These are phyloP conservation scores for Aureobasidium melanogenum DNA, from an alignment of 2,329 filamentous ascomycete genomes.

Conservation along the genomic window DNA sequence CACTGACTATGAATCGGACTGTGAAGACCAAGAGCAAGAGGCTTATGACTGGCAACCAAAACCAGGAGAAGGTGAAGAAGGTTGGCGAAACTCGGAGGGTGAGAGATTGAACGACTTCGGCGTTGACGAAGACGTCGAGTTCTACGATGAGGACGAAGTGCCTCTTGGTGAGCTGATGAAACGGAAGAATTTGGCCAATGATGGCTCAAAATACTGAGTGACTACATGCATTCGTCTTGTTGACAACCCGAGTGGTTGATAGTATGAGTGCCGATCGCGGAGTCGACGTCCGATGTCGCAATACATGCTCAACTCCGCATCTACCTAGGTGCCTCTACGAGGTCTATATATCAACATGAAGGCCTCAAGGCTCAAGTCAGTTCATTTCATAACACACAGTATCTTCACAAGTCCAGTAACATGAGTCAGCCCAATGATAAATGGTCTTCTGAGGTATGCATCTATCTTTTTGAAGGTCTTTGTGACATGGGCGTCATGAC, in stretches of 20 bases:
- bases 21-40: constrained; percentile 28
- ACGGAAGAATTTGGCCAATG: constrained; percentile 34
- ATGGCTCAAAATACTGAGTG: background rate
- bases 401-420: background rate
- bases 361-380: no score
- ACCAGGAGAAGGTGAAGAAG: constrained; percentile 40
- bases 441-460: constrained; percentile 4
- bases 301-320: background rate
- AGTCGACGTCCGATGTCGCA: background rate
- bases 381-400: no score
- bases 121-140: constrained; percentile 67
- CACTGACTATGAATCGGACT: constrained; percentile 33
- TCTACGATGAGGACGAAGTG: constrained; percentile 58
- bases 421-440: constrained; percentile 6
- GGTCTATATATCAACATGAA: background rate
- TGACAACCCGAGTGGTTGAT: background rate
- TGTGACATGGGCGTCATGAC: no score
- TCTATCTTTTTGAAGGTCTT: background rate
- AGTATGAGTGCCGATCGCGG: background rate
- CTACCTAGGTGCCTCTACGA: background rate
- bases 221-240: background rate
- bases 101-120: constrained; percentile 68
- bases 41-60: constrained; percentile 18
- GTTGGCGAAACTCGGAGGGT: constrained; percentile 68
- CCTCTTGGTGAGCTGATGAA: constrained; percentile 60